Base-by-base conservation (phyloP, 2,329 filamentous ascomycete species). In the Cladosporium halotolerans region DNA sequence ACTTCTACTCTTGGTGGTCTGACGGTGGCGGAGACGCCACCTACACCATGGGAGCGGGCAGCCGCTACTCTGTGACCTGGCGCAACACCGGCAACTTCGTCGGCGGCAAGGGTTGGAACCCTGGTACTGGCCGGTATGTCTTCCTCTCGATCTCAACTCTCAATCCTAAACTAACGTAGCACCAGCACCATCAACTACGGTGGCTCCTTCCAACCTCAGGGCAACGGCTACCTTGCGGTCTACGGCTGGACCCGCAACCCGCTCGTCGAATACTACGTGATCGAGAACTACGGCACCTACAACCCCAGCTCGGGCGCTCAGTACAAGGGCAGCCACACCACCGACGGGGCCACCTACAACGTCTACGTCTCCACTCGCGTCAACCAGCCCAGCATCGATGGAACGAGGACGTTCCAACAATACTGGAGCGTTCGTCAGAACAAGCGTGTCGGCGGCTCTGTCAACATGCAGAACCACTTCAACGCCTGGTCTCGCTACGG, bases 1-100 rank as follows among this genome's bases (percentile, higher is more conserved):
- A 74, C 70, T 83, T 77, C 72, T 83, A 79, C 68, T 80, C 77
- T 8, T 82, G 75, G 72, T 84, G 79, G 79, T 80, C 75, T 52
- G 79, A 83, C 55, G 75, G 76, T 31, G 70, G 67, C n/a, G 73
- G 70, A 36, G 63, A 68, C 40, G 76, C 78, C 7, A 76, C 70
- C 38, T 83, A 83, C 70, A 79, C 74, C 62, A 83, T 82, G 66
- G 75, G 73, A 16, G 65, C 67, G 4, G 75, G 66, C 16, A 79
- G 80, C 19, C 64, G 57, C 28, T 80, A 79, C 68, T 71, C 61
- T 33, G 69, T 76, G 0, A 61, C 59, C 34, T 81, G 78, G 78
- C 63, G 57, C 41, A 70, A 70, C 44, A 67, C 64, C 19, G 78
- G 77, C 33, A 79, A 81, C 70, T 76, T 80, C 43, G 78, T 81